Evolutionary conservation across 2,329 filamentous ascomycete genomes (phyloP), one percentile per base, ranked within the genome.

Genomic region (Blumeria graminis): DNA sequence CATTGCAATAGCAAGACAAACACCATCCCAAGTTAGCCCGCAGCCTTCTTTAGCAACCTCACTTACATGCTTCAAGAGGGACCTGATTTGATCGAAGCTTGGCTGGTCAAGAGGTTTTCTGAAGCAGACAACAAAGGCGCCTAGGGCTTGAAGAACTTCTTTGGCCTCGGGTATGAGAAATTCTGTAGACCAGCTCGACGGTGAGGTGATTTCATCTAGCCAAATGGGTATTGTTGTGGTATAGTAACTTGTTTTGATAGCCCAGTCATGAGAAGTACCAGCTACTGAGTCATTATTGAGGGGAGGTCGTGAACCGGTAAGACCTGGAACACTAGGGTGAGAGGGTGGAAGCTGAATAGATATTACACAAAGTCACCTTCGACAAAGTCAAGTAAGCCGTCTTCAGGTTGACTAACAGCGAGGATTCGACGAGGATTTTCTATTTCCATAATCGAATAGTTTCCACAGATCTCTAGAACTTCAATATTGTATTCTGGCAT

Each of bases 21-120:
- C 77, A 0, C 80, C 81, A 57, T 83, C 80, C 80, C 80, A 84
- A 1, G 71, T 69, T 7, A 77, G 77, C 3, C 78, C 78, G 1
- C 80, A 70, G 0, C 77, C 77, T 1, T 78, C 68, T 57, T 71
- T 71, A 0, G 80, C 70, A 1, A 82, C 75, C 53, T 70, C 70
- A 0, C 74, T 76, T 0, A 82, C 74, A 10, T 75, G 69, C 18
- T 67, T 62, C 32, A 83, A 67, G 7, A 82, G 64, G 5, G 66
- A 68, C 34, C 69, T 64, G 1, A 68, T 57, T 1, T 60, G 56
- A 16, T 58, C 36, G 3, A 66, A 55, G 1, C 53, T 62, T 0
- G 39, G 36, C 18, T 62, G 59, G 58, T 63, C 59, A 7, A 64
- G 57, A 0, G 71, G 70, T n/a, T 76, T 62, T 3, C 68, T 66